Evolutionary conservation across 2,329 filamentous ascomycete species (phyloP), one percentile per base, ranked within the genome.

Genomic region (Leptographium flavum): DNA sequence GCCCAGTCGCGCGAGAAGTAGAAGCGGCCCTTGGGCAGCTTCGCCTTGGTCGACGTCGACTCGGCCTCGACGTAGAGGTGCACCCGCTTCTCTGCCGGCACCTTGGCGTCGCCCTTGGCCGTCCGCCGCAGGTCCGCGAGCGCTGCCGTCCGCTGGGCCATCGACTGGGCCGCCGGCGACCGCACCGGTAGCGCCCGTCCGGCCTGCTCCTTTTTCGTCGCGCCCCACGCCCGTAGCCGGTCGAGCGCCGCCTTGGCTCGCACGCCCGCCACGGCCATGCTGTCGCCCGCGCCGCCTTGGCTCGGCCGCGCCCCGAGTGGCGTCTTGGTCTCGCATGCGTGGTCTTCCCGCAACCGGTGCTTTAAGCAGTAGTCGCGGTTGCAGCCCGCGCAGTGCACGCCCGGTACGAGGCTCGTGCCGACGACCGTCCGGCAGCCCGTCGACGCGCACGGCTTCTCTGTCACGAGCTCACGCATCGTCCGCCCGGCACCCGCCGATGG

Each of bases 51-150:
- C 0, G 87, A 93, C 55, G 86, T 84, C 10, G 85, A 84, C 56
- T 88, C 87, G 0, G 90, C 92, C 59, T 96, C 90, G 17, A 95
- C 85, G 58, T 84, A 81, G 1, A 98, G 58, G 58, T 96, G 96
- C 2, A 98, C 65, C n/a, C 92, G 70, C 66, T 93, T 94, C 52
- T 94, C 87, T 0, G 69, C 61, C 0, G 87, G 70, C 0, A 95
- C 63, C 55, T 87, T 90, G 10, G 79, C 78, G 52, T 96, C 90
- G 1, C 93, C 93, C 65, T 94, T 95, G 3, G 92, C 90, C 1
- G 74, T 79, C 59, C 82, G 83, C 66, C 94, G 95, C 36, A 98
- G 68, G 10, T 74, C 76, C 51, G 87, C 87, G 7, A 90, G 69
- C 6, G 82, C 84, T 3, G 79, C 68, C 17, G 84, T 54, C 3